Conservation (phyloP, 306 rosid species). For the Malus asiatica region DNA sequence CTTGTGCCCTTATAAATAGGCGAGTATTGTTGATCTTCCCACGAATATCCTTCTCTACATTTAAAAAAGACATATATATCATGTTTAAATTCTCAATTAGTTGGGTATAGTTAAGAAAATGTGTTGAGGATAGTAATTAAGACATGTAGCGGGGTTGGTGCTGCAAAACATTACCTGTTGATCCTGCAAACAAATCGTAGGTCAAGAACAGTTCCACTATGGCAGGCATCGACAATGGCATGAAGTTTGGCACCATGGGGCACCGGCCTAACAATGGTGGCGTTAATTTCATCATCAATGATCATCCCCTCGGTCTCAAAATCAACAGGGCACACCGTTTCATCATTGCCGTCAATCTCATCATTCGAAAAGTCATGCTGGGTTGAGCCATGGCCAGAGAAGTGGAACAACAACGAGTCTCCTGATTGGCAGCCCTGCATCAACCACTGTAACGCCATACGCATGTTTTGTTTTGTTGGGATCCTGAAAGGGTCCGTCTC, state of each 20-base stretch:
- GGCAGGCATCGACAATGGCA: constrained; percentile 53
- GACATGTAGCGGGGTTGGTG: neutral
- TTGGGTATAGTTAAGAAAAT: neutral
- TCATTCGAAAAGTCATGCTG: constrained; percentile 30
- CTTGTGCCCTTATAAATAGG: constrained; percentile 10
- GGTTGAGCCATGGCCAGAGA: constrained; percentile 55
- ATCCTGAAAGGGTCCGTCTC: constrained; percentile 38
- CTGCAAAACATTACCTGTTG: constrained; percentile 25
- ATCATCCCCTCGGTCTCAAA: constrained; percentile 45
- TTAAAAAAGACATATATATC: neutral
- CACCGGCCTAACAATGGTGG: constrained; percentile 52
- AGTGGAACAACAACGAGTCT: constrained; percentile 55
- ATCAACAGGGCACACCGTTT: constrained; percentile 61
- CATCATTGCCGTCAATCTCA: constrained; percentile 54
- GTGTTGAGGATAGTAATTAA: neutral
- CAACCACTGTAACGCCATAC: constrained; percentile 50
- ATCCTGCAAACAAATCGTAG: constrained; percentile 47
- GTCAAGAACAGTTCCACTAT: constrained; percentile 58
- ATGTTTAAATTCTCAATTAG: neutral
- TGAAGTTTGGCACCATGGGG: constrained; percentile 53
- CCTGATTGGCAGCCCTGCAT: constrained; percentile 45
- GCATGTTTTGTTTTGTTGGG: constrained; percentile 52
- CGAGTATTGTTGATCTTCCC: no score
- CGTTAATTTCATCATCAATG: constrained; percentile 56
- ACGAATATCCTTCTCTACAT: constrained; percentile 8